Base-by-base conservation (phyloP, 164 flowering plant genomes). In the Brasenia schreberi region DNA sequence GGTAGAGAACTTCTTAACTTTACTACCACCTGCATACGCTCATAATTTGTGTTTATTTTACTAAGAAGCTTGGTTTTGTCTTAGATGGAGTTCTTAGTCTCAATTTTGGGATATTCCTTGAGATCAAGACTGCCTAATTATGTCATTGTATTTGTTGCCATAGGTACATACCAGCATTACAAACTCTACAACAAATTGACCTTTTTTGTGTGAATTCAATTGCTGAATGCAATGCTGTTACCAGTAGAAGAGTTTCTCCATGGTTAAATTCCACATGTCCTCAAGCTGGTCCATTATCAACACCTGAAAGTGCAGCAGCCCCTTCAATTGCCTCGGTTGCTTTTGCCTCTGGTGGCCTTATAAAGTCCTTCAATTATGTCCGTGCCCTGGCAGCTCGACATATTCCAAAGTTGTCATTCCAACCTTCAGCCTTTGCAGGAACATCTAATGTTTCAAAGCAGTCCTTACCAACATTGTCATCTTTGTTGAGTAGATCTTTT, bases 131-230 rank as follows among this genome's bases (percentile, higher is more conserved):
- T 49, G 53, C 53, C 16, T 49, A 49, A 49, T 49, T 7, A 9
- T 49, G 56, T 49, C 12, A 49, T 49, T 49, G 56, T 49, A 49
- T 33, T 66, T 58, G 64, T 39, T 59, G 59, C 67, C 82, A 76
- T 84, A 95, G 99, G 77, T 95, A 92, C 78, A 82, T 84, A 68
- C 99, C 99, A 43, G 78, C 85, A 67, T 94, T 90, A 78, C 92
- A 90, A 81, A 92, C 94, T 23, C 70, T 92, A 65, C 80, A 73
- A 69, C 96, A 84, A 68, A 88, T 95, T 65, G 96, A 95, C 76
- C 80, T 83, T 59, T 95, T 95, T 80, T 95, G 97, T 81, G 68
- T 80, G 42, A 82, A 75, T 79, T 82, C 78, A 64, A 85, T 95
- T 72, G 81, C 79, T 68, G 99, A 95, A 74, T 88, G 94, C 71